Evolutionary conservation across 768 basidiomycete genomes (phyloP), one percentile per base, ranked within the genome.

Genomic region (Russula lepida): DNA sequence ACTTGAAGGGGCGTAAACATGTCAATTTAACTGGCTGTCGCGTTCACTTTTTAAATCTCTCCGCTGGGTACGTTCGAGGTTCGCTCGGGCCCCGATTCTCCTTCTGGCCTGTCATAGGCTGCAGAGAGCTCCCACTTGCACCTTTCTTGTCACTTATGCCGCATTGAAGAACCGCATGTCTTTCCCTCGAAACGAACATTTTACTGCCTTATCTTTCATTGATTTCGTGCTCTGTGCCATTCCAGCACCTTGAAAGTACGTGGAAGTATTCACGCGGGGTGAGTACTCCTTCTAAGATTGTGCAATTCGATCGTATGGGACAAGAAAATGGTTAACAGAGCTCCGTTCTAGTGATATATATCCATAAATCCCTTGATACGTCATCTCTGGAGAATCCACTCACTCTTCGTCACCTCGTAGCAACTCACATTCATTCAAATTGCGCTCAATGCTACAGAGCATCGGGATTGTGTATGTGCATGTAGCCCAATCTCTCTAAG

Each of bases 221-320:
- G 72, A 75, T 11, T 77, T 80, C 56, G 54, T 81, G 58, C 69
- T 83, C 21, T 76, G 81, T 8, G 68, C 72, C 48, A 71, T 83
- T 53, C 82, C 84, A 9, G 79, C 84, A 84, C 69, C 70, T 82
- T 46, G 74, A 82, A 74, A 77, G 75, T 69, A 37, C 6, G 60
- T 57, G 5, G 19, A 39, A 23, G n/a, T 7, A 46, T n/a, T 27
- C 15, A 17, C 17, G 7, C 11, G 3, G 3, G 13, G 27, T 17
- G 12, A 41, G 35, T 15, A 27, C 19, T 47, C 17, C 3, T 46
- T 37, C 23, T 41, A 55, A 55, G 1, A 21, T 7, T 30, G 3
- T 15, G 11, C 28, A 86, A 92, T 73, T 78, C 84, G 3, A 73
- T 89, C 48, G 68, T 91, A n/a, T 93, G 90, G 90, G 75, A 75